phyloP scores from a whole-genome alignment of 805 yeast genomes.

The Candida arabinofermentans region DNA sequence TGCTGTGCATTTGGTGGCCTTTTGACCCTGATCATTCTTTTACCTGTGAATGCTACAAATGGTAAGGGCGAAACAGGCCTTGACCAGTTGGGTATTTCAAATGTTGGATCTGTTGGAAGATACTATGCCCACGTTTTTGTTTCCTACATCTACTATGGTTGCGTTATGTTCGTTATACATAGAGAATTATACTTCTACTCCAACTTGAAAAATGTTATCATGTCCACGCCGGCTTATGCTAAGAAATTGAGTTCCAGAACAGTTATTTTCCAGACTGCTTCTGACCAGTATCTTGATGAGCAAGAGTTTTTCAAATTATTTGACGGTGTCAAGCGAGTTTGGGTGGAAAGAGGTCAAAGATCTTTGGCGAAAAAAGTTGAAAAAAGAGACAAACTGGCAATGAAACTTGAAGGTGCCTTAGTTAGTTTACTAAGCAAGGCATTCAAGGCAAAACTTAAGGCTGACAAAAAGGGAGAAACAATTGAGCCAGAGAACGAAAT shows the following conservation, averaged over 20 bases:
- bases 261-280: slow-evolving; percentile 80
- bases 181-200: slow-evolving; percentile 78
- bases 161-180: slow-evolving; percentile 67
- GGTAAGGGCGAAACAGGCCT: slow-evolving; percentile 64
- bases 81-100: slow-evolving; percentile 73
- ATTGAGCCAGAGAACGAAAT: slow-evolving; percentile 46
- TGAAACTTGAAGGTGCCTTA: slow-evolving; percentile 64
- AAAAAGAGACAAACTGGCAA: slow-evolving; percentile 57
- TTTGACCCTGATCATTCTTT: slow-evolving; percentile 58
- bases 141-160: slow-evolving; percentile 75
- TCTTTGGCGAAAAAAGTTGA: slow-evolving; percentile 52
- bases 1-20: slow-evolving; percentile 52
- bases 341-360: slow-evolving; percentile 66
- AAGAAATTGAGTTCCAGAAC: slow-evolving; percentile 72
- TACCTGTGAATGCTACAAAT: slow-evolving; percentile 79
- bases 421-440: slow-evolving; percentile 56
- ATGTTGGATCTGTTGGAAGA: slow-evolving; percentile 54
- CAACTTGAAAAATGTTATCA: slow-evolving; percentile 69
- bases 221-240: slow-evolving; percentile 80
- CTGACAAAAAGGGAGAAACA: slow-evolving; percentile 58
- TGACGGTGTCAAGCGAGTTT: slow-evolving; percentile 76
- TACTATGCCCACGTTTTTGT: slow-evolving; percentile 85
- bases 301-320: slow-evolving; percentile 69
- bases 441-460: slow-evolving; percentile 56
- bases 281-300: slow-evolving; percentile 68